Conservation (phyloP, 1,139 yeast genomes). For the Casaregolazyma suthepensis region DNA sequence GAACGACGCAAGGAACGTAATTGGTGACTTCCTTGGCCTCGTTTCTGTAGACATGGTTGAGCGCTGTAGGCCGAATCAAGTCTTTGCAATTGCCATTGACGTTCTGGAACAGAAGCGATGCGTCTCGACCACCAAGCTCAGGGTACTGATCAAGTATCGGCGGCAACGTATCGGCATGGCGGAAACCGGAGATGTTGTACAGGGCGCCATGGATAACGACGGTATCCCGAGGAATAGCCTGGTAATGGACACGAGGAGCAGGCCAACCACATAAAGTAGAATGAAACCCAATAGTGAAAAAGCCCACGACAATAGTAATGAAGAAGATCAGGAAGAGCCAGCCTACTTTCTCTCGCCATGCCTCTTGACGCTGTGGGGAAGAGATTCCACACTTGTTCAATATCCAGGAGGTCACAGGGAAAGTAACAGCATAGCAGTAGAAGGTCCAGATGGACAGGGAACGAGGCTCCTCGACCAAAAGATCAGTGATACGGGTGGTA, state of each 20-base stretch:
- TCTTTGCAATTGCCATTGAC: constrained; percentile 81
- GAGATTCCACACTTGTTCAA: constrained; percentile 61
- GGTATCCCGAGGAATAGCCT: constrained; percentile 50
- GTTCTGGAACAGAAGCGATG: constrained; percentile 74
- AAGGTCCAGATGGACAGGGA: constrained; percentile 51
- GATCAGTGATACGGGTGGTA: neutral
- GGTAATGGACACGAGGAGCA: constrained; percentile 45
- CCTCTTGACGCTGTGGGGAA: constrained; percentile 67
- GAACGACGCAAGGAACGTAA: constrained; percentile 79
- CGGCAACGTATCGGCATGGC: constrained; percentile 6
- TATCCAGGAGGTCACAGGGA: constrained; percentile 85
- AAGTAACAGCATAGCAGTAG: constrained; percentile 67
- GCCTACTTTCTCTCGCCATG: constrained; percentile 91
- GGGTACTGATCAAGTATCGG: constrained; percentile 9
- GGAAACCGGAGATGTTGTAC: constrained; percentile 47
- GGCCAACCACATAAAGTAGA: constrained; percentile 57
- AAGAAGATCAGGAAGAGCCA: constrained; percentile 61
- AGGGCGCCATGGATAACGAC: constrained; percentile 74
- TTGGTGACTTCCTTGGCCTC: constrained; percentile 60
- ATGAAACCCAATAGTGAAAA: constrained; percentile 79
- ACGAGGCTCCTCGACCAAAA: neutral
- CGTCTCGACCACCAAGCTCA: constrained; percentile 60
- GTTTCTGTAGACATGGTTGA: constrained; percentile 35
- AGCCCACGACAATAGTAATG: constrained; percentile 68
- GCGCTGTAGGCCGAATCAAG: constrained; percentile 55